phyloP scores from a whole-genome alignment of 176 grass and related monocot genomes.

The Olyra latifolia region DNA sequence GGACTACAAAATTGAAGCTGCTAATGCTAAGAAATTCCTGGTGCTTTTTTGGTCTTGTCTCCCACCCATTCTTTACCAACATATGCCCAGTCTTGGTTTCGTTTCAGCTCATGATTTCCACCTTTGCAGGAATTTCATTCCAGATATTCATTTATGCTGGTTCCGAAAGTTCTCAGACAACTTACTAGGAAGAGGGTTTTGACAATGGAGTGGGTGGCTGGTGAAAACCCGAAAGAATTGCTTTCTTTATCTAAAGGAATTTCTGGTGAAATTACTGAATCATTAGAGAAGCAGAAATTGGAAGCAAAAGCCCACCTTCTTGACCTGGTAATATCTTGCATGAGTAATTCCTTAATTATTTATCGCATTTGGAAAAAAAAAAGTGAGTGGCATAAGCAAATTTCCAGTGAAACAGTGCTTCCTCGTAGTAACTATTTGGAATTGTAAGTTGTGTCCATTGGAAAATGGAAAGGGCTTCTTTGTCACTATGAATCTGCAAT shows the following conservation, averaged over 20 bases:
- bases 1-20: slow-evolving; percentile 91
- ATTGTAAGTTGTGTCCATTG: neutral
- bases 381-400: neutral
- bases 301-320: slow-evolving; percentile 74
- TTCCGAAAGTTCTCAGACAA: slow-evolving; percentile 77
- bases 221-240: slow-evolving; percentile 80
- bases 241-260: slow-evolving; percentile 68
- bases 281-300: slow-evolving; percentile 57
- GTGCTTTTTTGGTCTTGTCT: slow-evolving; percentile 55
- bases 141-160: slow-evolving; percentile 75
- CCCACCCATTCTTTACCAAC: slow-evolving; percentile 16
- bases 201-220: slow-evolving; percentile 89
- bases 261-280: slow-evolving; percentile 16
- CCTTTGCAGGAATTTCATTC: slow-evolving; percentile 81
- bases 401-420: neutral
- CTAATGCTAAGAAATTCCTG: slow-evolving; percentile 82
- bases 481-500: neutral
- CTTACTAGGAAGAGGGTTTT: slow-evolving; percentile 86
- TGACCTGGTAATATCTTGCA: slow-evolving; percentile 64
- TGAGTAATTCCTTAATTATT: neutral
- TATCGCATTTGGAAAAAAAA: neutral
- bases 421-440: neutral
- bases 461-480: neutral
- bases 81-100: neutral
- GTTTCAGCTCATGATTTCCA: slow-evolving; percentile 38